These are phyloP conservation scores for Bertia moriformis DNA, from an alignment of 2,329 filamentous ascomycete genomes.

Conservation along the genomic window DNA sequence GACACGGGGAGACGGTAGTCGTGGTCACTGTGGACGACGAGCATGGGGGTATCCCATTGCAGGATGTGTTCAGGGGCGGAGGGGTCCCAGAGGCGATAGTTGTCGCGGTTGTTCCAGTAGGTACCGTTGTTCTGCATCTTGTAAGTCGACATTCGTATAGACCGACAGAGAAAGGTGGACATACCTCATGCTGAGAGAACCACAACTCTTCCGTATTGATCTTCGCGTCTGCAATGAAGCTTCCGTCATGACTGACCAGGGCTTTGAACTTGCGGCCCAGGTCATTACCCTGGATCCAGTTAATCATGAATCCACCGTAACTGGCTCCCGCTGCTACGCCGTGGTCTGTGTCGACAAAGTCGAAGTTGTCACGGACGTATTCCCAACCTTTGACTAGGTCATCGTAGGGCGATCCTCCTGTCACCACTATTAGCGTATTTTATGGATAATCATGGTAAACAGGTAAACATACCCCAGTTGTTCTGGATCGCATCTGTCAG, in stretches of 20 bases:
- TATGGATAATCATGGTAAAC: not conserved
- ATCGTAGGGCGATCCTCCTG: slow-evolving; percentile 56
- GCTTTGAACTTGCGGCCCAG: slow-evolving; percentile 77
- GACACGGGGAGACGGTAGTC: slow-evolving; percentile 79
- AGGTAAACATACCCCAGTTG: slow-evolving; percentile 55
- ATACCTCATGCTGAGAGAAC: slow-evolving; percentile 56
- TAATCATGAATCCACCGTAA: slow-evolving; percentile 67
- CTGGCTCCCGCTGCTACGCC: slow-evolving; percentile 64
- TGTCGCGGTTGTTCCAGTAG: slow-evolving; percentile 44
- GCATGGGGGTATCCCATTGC: slow-evolving; percentile 73
- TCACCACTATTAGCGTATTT: slow-evolving; percentile 3
- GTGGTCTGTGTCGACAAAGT: slow-evolving; percentile 53
- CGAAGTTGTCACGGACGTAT: slow-evolving; percentile 50
- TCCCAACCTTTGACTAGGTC: slow-evolving; percentile 71
- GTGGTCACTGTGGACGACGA: slow-evolving; percentile 80
- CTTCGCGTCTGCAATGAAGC: slow-evolving; percentile 58
- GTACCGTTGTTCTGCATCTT: slow-evolving; percentile 26
- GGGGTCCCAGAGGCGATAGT: slow-evolving; percentile 59
- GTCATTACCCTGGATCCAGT: slow-evolving; percentile 82
- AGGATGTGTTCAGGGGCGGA: slow-evolving; percentile 31
- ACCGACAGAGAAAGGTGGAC: slow-evolving; percentile 10
- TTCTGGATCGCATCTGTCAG: slow-evolving; percentile 63
- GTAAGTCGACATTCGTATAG: too few species aligned
- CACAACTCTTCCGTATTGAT: slow-evolving; percentile 56
- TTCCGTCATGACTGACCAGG: slow-evolving; percentile 75